phyloP scores from a whole-genome alignment of 2,329 filamentous ascomycete species.

The Fusarium cyanostomum region DNA sequence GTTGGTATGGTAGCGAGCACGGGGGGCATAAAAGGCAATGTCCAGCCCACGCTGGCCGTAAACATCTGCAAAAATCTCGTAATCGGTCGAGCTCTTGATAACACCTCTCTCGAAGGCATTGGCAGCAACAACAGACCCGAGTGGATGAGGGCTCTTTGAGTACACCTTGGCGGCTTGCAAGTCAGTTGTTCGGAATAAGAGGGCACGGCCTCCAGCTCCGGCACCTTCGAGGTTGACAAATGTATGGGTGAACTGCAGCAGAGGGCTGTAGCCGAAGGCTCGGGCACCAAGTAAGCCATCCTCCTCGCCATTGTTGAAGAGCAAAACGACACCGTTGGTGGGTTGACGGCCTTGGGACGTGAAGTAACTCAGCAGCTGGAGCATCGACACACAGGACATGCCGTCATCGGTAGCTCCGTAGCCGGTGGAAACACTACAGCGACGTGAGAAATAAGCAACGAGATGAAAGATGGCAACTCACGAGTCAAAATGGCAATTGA shows the following conservation, averaged over 20 bases:
- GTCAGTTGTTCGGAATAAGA: constrained; percentile 88
- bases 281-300: constrained; percentile 89
- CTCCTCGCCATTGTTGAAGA: constrained; percentile 97
- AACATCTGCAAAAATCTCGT: constrained; percentile 79
- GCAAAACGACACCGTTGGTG: constrained; percentile 79
- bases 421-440: constrained; percentile 80
- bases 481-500: constrained; percentile 94
- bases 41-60: constrained; percentile 89
- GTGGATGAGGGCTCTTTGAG: constrained; percentile 75
- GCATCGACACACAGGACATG: constrained; percentile 83
- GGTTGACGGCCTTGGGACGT: constrained; percentile 76
- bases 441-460: constrained; percentile 23
- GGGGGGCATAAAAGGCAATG: constrained; percentile 88
- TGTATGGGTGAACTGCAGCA: constrained; percentile 81
- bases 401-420: constrained; percentile 96
- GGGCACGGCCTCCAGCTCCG: constrained; percentile 87
- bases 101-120: constrained; percentile 85
- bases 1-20: constrained; percentile 88
- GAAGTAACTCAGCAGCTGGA: constrained; percentile 90
- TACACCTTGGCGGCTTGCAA: constrained; percentile 86
- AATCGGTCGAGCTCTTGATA: constrained; percentile 89
- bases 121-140: constrained; percentile 81
- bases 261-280: constrained; percentile 83
- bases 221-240: constrained; percentile 97
- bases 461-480: constrained; percentile 44